Conservation (phyloP, 1,284 basidiomycete genomes). For the Heterobasidion annosum region DNA sequence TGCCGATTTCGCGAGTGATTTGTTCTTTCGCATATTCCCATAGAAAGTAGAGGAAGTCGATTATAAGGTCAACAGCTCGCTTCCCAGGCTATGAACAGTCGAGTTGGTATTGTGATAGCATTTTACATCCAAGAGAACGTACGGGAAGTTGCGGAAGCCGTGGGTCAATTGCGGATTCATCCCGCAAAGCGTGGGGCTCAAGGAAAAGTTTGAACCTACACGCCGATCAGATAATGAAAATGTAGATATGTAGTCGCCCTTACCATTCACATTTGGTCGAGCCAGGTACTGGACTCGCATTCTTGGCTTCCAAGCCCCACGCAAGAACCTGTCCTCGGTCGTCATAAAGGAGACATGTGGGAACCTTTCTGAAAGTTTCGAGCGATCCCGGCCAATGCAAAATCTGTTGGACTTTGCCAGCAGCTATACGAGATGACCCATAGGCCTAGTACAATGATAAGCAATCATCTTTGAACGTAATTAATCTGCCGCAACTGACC, state of each 20-base stretch:
- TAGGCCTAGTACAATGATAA: constrained; percentile 44
- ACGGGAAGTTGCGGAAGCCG: constrained; percentile 74
- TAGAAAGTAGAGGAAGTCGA: constrained; percentile 70
- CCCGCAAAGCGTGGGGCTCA: constrained; percentile 67
- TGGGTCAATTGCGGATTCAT: constrained; percentile 56
- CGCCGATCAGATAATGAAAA: constrained; percentile 15
- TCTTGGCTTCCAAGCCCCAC: constrained; percentile 78
- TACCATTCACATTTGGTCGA: constrained; percentile 65
- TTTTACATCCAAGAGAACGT: constrained; percentile 16
- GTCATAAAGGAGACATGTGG: constrained; percentile 72
- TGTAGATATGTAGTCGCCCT: neutral
- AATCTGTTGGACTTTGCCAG: constrained; percentile 69
- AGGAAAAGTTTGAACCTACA: constrained; percentile 71
- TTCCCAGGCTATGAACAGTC: constrained; percentile 50
- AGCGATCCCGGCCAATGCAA: constrained; percentile 71
- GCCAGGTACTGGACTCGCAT: constrained; percentile 55
- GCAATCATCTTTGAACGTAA: neutral
- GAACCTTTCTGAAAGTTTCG: constrained; percentile 76
- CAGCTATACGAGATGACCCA: constrained; percentile 73
- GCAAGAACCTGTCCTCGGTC: constrained; percentile 58
- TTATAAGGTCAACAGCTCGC: constrained; percentile 61
- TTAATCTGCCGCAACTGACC: constrained; percentile 32
- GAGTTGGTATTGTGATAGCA: constrained; percentile 1
- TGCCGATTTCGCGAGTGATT: constrained; percentile 75
- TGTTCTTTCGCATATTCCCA: constrained; percentile 81